These are phyloP conservation scores for Euphorbia peplus DNA, from an alignment of 345 rosid species.

Conservation along the genomic window DNA sequence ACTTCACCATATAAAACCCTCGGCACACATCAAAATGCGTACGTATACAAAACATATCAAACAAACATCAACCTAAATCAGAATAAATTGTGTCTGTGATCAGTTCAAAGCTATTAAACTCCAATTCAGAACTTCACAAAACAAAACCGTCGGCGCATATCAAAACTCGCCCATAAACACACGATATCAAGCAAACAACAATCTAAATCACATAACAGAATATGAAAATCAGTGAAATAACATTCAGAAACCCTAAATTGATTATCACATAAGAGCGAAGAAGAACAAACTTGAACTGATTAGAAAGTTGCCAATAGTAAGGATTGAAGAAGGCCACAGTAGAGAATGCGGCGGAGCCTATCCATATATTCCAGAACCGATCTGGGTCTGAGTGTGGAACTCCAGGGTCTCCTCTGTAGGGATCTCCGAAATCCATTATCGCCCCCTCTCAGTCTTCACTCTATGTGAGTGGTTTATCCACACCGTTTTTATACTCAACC, in stretches of 20 bases:
- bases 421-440: constrained; percentile 78
- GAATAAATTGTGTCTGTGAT: background rate
- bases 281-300: constrained; percentile 58
- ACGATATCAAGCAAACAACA: background rate
- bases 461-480: background rate
- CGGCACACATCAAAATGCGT: background rate
- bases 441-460: too few relatives aligned
- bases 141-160: background rate
- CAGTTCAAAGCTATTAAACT: background rate
- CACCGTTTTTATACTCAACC: background rate
- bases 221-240: too few relatives aligned
- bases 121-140: background rate
- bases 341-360: constrained; percentile 73
- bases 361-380: constrained; percentile 76
- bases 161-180: background rate
- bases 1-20: background rate
- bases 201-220: background rate
- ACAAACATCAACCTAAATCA: background rate
- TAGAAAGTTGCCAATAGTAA: constrained; percentile 77
- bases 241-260: too few relatives aligned
- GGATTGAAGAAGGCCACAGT: constrained; percentile 60
- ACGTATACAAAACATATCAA: background rate
- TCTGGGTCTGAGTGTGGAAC: constrained; percentile 82
- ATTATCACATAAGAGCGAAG: background rate
- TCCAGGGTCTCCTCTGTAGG: constrained; percentile 91